A percentile compares a stretch with the other conserved stretches of the same genome.
Evolutionary conservation across 176 grass and related monocot genomes (phyloP).

Genomic region (Elymus sibiricus): DNA sequence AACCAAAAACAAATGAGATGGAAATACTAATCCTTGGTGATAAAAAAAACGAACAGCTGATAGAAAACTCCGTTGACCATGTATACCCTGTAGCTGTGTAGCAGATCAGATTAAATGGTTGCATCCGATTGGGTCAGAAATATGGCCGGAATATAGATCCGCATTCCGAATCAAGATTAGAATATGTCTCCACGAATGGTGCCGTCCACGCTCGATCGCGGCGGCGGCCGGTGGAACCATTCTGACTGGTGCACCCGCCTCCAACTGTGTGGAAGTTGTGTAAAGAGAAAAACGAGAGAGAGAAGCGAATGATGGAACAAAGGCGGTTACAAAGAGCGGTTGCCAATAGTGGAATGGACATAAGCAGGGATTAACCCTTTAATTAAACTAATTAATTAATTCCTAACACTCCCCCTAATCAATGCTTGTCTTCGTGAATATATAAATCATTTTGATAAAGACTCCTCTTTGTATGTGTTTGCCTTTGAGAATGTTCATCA

Average conservation of each 20-base stretch:
- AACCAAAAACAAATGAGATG: background rate
- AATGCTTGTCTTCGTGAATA: too few species aligned
- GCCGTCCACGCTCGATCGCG: background rate
- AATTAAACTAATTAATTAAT: too few species aligned
- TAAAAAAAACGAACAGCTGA: background rate
- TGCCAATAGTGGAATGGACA: too few species aligned
- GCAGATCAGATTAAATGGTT: background rate
- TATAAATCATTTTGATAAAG: too few species aligned
- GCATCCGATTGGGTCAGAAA: background rate
- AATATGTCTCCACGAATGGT: background rate
- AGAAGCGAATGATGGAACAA: too few species aligned
- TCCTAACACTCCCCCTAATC: too few species aligned
- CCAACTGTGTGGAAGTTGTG: background rate
- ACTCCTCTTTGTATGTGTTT: too few species aligned
- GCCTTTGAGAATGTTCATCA: too few species aligned
- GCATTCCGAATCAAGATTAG: background rate
- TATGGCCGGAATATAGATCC: background rate
- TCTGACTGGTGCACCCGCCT: background rate
- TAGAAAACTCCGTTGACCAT: slow-evolving; percentile 17
- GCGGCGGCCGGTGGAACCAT: background rate
- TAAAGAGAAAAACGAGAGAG: too few species aligned
- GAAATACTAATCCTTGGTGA: background rate
- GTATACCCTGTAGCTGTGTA: background rate
- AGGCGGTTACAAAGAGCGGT: too few species aligned
- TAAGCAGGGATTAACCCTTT: too few species aligned